A percentile compares a stretch with the other conserved stretches of the same genome.
phyloP scores from a whole-genome alignment of 2,329 filamentous ascomycete species.

The Decorospora gaudefroyi region DNA sequence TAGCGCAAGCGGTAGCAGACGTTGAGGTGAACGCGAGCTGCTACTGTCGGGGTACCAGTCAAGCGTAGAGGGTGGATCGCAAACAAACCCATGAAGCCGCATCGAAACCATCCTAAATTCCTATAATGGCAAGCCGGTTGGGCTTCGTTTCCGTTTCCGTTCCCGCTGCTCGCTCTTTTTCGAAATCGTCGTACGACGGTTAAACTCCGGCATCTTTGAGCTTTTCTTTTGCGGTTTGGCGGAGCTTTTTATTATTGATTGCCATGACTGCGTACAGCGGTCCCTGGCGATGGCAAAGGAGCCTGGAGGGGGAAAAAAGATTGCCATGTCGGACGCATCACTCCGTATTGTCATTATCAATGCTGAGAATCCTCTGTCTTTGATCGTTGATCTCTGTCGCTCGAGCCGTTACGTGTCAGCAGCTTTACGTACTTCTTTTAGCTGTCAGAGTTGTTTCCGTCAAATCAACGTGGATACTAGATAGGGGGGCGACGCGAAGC shows the following conservation, averaged over 20 bases:
- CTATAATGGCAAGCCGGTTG: neutral
- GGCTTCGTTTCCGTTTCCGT: neutral
- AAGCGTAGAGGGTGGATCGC: slow-evolving; percentile 1
- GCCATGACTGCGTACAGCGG: no score
- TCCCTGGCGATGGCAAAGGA: no score
- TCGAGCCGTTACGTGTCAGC: no score
- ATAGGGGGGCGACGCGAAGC: no score
- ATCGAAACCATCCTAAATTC: no score
- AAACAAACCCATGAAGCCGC: no score
- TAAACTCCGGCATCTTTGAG: no score
- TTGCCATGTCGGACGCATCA: slow-evolving; percentile 4
- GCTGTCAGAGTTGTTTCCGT: slow-evolving; percentile 3
- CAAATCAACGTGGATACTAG: no score
- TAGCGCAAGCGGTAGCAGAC: slow-evolving; percentile 62
- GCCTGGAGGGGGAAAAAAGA: no score
- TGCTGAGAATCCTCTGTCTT: no score
- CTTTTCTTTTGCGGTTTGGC: neutral
- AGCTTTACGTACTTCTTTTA: neutral
- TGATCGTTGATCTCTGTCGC: no score
- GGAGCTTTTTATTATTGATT: neutral
- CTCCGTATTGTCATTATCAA: no score
- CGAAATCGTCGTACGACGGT: slow-evolving; percentile 1
- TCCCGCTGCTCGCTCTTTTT: neutral
- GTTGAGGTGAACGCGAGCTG: slow-evolving; percentile 63
- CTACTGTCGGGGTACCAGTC: slow-evolving; percentile 52